phyloP scores from a whole-genome alignment of 441 rosid species.

The Hypseocharis bilobata region DNA sequence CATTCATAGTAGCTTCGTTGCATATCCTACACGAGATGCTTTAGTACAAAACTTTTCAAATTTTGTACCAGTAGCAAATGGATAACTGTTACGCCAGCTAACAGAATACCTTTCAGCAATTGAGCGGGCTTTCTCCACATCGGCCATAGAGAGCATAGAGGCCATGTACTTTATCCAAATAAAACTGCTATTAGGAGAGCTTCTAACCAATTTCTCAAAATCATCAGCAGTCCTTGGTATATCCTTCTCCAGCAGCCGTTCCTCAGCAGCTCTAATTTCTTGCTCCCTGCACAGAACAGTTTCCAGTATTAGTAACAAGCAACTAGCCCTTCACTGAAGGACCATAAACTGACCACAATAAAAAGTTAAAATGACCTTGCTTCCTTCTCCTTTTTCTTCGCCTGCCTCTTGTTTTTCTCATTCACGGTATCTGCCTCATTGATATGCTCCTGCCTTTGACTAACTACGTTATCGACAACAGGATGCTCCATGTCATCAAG shows the following conservation, averaged over 20 bases:
- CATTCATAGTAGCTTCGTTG: not conserved
- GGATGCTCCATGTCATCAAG: slow-evolving; percentile 58
- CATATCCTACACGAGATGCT: too few relatives aligned
- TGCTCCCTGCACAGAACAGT: slow-evolving; percentile 48
- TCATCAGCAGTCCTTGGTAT: slow-evolving; percentile 80
- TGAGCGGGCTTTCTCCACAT: slow-evolving; percentile 86
- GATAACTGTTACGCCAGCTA: not conserved
- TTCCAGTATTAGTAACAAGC: slow-evolving; percentile 17
- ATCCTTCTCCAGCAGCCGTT: slow-evolving; percentile 68
- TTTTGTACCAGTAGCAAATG: too few relatives aligned
- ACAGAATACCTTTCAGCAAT: slow-evolving; percentile 74
- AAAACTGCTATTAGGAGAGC: slow-evolving; percentile 90
- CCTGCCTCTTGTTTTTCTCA: slow-evolving; percentile 44
- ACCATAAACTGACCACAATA: slow-evolving; percentile 2
- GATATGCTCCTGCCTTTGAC: slow-evolving; percentile 29
- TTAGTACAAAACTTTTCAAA: too few relatives aligned
- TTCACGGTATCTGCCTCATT: slow-evolving; percentile 25
- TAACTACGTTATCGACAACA: slow-evolving; percentile 27
- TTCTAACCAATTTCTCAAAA: slow-evolving; percentile 76
- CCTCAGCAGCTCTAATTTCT: slow-evolving; percentile 89
- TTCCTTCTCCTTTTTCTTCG: slow-evolving; percentile 60
- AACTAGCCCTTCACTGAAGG: slow-evolving; percentile 7
- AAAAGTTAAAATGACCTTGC: slow-evolving; percentile 44
- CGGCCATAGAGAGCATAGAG: slow-evolving; percentile 65
- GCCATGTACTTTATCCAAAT: slow-evolving; percentile 92